These are phyloP conservation scores for Dictyostelium discoideum DNA, from an alignment of 78 protist species.

Conservation along the genomic window dicty_2.7 NC_007089.4:2894001-2894500, in stretches of 20 bases:
- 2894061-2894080: background rate
- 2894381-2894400: background rate
- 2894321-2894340: background rate
- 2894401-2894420: background rate
- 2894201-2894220: background rate
- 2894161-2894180: background rate
- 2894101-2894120: background rate
- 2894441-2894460: background rate
- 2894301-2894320: background rate
- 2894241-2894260: background rate
- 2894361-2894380: background rate
- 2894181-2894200: background rate
- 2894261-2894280: no score
- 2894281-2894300: background rate
- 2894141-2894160: background rate
- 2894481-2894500: slow-evolving; percentile 69
- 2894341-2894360: no score
- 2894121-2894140: background rate
- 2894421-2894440: background rate
- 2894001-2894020: background rate
- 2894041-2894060: background rate
- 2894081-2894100: background rate
- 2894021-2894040: slow-evolving; percentile 12
- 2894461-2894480: slow-evolving; percentile 25
- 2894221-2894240: background rate